A percentile compares a stretch with the other conserved stretches of the same genome.
Evolutionary conservation across 345 rosid genomes (phyloP).

Genomic region (Raphanus sativus): DNA sequence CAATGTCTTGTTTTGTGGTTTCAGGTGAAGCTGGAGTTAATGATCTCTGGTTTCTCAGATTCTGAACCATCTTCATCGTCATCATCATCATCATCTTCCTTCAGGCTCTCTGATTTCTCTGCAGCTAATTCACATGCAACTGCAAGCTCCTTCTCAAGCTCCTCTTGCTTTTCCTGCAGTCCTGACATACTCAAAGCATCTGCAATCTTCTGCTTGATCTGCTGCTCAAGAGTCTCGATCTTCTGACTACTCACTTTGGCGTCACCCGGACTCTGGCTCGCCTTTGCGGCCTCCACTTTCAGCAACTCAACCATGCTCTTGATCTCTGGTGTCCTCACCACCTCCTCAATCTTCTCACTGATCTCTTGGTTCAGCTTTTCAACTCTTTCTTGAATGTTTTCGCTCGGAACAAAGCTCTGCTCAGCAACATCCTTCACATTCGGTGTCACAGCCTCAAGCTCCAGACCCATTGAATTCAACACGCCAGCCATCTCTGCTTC

Average conservation of each 20-base stretch:
- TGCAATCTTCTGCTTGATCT: slow-evolving; percentile 60
- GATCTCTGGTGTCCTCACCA: slow-evolving; percentile 53
- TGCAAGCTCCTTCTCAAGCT: slow-evolving; percentile 49
- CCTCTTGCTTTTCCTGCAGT: slow-evolving; percentile 56
- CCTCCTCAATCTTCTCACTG: slow-evolving; percentile 55
- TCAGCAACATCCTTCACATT: slow-evolving; percentile 22
- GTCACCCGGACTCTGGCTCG: slow-evolving; percentile 49
- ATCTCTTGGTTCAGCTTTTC: slow-evolving; percentile 58
- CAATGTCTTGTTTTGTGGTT: slow-evolving; percentile 3
- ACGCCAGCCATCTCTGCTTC: slow-evolving; percentile 52
- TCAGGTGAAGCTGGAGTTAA: slow-evolving; percentile 51
- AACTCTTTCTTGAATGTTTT: slow-evolving; percentile 43
- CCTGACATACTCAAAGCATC: slow-evolving; percentile 57
- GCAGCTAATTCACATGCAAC: slow-evolving; percentile 41
- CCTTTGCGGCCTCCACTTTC: slow-evolving; percentile 64
- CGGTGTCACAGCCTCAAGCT: slow-evolving; percentile 46
- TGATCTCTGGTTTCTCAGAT: slow-evolving; percentile 41
- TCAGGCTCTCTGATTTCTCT: slow-evolving; percentile 44
- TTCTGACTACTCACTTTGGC: slow-evolving; percentile 44
- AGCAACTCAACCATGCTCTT: slow-evolving; percentile 60
- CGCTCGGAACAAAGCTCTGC: slow-evolving; percentile 34
- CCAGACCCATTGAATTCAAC: slow-evolving; percentile 61
- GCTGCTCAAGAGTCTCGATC: slow-evolving; percentile 58
- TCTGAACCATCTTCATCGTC: slow-evolving; percentile 30
- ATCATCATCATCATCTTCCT: slow-evolving; percentile 31